Evolutionary conservation across 1,139 yeast genomes (phyloP).

Genomic region (Pichiaceae sp.): DNA sequence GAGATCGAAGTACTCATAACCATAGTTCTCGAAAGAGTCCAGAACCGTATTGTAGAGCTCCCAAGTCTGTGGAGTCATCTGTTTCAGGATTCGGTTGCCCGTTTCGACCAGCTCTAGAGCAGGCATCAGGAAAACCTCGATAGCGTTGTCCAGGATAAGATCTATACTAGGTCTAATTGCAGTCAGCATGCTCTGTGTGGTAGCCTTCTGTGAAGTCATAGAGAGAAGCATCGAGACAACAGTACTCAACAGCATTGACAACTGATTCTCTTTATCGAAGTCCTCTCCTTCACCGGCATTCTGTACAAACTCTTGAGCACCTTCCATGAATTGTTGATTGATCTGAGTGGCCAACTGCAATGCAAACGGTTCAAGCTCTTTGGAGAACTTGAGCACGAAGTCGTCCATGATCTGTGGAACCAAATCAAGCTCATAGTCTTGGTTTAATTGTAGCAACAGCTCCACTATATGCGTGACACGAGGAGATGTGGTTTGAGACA

Average conservation of each 20-base stretch:
- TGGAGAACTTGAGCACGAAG: conserved; percentile 45
- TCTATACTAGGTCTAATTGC: conserved; percentile 34
- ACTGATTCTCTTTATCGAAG: conserved; percentile 43
- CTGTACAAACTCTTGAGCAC: conserved; percentile 38
- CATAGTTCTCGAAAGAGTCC: conserved; percentile 44
- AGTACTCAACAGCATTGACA: conserved; percentile 42
- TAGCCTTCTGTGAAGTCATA: conserved; percentile 40
- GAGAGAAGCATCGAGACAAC: conserved; percentile 45
- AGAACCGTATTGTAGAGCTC: conserved; percentile 33
- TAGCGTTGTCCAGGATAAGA: conserved; percentile 37
- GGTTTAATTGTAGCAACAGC: conserved; percentile 41
- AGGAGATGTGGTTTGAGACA: conserved; percentile 22
- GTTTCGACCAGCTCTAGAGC: conserved; percentile 44
- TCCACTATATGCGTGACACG: conserved; percentile 32
- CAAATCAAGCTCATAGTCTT: conserved; percentile 43
- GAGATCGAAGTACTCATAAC: conserved; percentile 41
- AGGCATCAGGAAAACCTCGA: conserved; percentile 34
- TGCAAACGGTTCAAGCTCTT: conserved; percentile 49
- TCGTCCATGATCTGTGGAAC: conserved; percentile 49
- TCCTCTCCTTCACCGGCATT: conserved; percentile 12
- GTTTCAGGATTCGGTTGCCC: conserved; percentile 32
- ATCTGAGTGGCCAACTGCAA: conserved; percentile 39
- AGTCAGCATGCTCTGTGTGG: conserved; percentile 33
- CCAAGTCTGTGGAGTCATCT: conserved; percentile 39
- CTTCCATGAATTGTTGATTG: conserved; percentile 36